Evolutionary conservation across 73 alveolate species (phyloP).

Genomic region (Paramecium caudatum): DNA sequence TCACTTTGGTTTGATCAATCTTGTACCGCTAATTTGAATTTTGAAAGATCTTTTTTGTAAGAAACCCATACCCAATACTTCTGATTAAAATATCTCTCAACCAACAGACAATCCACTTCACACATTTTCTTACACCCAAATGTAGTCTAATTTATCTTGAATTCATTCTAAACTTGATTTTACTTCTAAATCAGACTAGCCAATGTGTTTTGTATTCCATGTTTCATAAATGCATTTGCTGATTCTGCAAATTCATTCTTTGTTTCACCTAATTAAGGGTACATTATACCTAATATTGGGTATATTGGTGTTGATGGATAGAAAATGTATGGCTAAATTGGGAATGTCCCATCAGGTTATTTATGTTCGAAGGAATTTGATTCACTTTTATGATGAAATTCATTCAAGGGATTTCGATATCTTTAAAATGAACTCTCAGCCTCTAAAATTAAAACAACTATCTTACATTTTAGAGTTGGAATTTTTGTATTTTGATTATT

Average conservation of each 20-base stretch:
- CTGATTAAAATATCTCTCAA: conserved; percentile 55
- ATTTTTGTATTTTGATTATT: conserved; percentile 37
- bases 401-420: conserved; percentile 68
- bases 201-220: conserved; percentile 15
- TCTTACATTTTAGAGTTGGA: conserved; percentile 59
- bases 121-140: conserved; percentile 52
- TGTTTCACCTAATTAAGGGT: neutral
- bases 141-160: conserved; percentile 20
- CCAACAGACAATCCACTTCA: conserved; percentile 32
- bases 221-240: conserved; percentile 29
- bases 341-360: neutral
- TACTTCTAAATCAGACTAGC: conserved; percentile 31
- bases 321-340: neutral
- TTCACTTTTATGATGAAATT: conserved; percentile 47
- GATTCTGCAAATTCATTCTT: conserved; percentile 18
- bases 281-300: conserved; percentile 8
- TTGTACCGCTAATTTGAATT: conserved; percentile 33
- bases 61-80: conserved; percentile 42
- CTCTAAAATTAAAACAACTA: conserved; percentile 18
- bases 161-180: conserved; percentile 25
- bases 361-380: conserved; percentile 50
- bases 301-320: conserved; percentile 49
- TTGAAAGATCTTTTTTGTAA: conserved; percentile 18
- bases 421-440: conserved; percentile 66
- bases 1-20: neutral